These are phyloP conservation scores for Endocarpon pusillum DNA, from an alignment of 495 filamentous ascomycete genomes.

Conservation along the genomic window DNA sequence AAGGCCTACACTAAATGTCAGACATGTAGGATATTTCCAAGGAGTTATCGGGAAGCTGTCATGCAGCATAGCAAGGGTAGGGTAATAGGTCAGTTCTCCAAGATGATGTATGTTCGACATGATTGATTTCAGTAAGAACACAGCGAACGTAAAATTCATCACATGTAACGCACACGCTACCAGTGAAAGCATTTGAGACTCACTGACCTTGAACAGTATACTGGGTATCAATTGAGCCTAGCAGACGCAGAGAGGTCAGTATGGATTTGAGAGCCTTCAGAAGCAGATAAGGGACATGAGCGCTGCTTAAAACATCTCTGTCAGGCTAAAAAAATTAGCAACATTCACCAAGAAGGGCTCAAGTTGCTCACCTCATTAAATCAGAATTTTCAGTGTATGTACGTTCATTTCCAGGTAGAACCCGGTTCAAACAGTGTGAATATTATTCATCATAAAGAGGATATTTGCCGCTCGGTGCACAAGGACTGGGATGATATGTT, in stretches of 20 bases:
- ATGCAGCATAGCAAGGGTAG: too few relatives aligned
- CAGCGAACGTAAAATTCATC: conserved; percentile 60
- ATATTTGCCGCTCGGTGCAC: too few relatives aligned
- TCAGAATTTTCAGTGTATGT: conserved; percentile 81
- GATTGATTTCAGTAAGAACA: conserved; percentile 61
- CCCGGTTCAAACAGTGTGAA: conserved; percentile 98
- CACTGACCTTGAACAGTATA: conserved; percentile 13
- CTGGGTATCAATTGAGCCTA: conserved; percentile 3
- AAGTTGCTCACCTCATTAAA: conserved; percentile 70
- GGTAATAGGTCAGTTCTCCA: conserved; percentile 99
- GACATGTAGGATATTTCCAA: too few relatives aligned
- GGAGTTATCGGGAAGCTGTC: too few relatives aligned
- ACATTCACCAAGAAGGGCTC: neutral
- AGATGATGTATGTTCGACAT: conserved; percentile 69
- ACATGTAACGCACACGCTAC: conserved; percentile 27
- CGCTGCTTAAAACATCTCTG: conserved; percentile 20
- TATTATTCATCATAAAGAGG: conserved; percentile 60
- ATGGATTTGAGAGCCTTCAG: conserved; percentile 15
- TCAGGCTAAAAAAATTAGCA: conserved; percentile 34
- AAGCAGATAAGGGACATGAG: conserved; percentile 13
- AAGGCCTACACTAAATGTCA: too few relatives aligned
- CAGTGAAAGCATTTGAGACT: conserved; percentile 10
- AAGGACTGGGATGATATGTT: too few relatives aligned
- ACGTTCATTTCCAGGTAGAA: conserved; percentile 59
- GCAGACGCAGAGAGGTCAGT: conserved; percentile 10